Percentiles rank a stretch among this genome's conserved stretches.
These are phyloP conservation scores for Chytriomyces confervae DNA, from an alignment of 192 early-diverging fungal genomes.

Conservation along the genomic window DNA sequence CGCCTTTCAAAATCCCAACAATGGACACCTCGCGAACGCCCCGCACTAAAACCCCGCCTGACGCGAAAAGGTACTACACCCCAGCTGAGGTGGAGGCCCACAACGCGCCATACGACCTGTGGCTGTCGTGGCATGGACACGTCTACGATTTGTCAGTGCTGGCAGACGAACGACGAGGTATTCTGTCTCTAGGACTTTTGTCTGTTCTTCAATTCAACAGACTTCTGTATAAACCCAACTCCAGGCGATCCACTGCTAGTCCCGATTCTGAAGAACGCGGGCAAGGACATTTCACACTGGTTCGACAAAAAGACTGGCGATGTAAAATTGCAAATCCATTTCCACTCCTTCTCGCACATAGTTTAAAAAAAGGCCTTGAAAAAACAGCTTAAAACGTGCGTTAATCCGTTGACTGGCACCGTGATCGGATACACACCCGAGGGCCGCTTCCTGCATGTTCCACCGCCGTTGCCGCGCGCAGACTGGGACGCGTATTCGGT, in stretches of 20 bases:
- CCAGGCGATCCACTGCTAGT: constrained; percentile 52
- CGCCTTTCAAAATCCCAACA: not conserved
- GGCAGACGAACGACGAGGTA: constrained; percentile 43
- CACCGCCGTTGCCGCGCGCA: constrained; percentile 52
- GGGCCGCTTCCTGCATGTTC: constrained; percentile 59
- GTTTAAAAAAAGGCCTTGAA: not conserved
- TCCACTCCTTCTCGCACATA: too few relatives aligned
- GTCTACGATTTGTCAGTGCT: constrained; percentile 59
- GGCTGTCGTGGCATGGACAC: constrained; percentile 62
- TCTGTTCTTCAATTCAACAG: not conserved
- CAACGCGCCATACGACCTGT: constrained; percentile 60
- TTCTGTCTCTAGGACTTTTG: not conserved
- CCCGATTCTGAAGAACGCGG: constrained; percentile 65
- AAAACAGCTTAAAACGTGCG: constrained; percentile 53
- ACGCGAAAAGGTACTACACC: constrained; percentile 29
- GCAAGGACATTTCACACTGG: constrained; percentile 67
- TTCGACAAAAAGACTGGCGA: constrained; percentile 59
- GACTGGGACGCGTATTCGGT: constrained; percentile 43
- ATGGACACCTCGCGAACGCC: constrained; percentile 5
- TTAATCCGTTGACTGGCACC: constrained; percentile 54
- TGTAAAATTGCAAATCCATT: constrained; percentile 25
- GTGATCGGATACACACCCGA: constrained; percentile 54
- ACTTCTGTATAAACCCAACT: not conserved
- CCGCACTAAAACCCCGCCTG: constrained; percentile 30
- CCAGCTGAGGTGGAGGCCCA: constrained; percentile 59